These are phyloP conservation scores for Tolypocladium album DNA, from an alignment of 2,329 filamentous ascomycete species.

Conservation along the genomic window DNA sequence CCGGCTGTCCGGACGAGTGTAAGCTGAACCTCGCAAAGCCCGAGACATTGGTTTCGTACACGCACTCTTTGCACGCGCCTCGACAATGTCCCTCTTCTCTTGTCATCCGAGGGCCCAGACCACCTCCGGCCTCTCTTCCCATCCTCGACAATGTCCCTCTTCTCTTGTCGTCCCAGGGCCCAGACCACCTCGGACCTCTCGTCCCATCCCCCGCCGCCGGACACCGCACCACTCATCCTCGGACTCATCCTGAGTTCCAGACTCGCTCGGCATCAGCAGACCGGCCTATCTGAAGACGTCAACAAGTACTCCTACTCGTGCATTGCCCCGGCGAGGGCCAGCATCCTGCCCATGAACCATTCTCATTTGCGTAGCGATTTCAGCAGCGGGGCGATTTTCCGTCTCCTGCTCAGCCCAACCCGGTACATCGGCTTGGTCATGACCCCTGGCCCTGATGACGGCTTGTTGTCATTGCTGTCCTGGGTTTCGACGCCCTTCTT, in stretches of 20 bases:
- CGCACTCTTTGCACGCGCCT: neutral
- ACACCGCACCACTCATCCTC: neutral
- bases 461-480: neutral
- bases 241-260: neutral
- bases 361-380: constrained; percentile 34
- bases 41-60: neutral
- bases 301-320: neutral
- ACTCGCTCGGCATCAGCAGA: neutral
- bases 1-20: neutral
- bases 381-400: constrained; percentile 38
- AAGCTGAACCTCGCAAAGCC: neutral
- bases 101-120: neutral
- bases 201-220: neutral
- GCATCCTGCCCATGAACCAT: neutral
- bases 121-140: neutral
- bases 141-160: neutral
- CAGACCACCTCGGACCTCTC: neutral
- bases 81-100: neutral
- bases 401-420: constrained; percentile 40
- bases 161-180: neutral
- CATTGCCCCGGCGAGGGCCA: too few relatives aligned
- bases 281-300: neutral
- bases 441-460: neutral
- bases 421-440: constrained; percentile 27
- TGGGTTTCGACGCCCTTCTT: neutral